Evolutionary conservation across 169 alveolate species (phyloP).

Genomic region (Eimeria praecox): DNA sequence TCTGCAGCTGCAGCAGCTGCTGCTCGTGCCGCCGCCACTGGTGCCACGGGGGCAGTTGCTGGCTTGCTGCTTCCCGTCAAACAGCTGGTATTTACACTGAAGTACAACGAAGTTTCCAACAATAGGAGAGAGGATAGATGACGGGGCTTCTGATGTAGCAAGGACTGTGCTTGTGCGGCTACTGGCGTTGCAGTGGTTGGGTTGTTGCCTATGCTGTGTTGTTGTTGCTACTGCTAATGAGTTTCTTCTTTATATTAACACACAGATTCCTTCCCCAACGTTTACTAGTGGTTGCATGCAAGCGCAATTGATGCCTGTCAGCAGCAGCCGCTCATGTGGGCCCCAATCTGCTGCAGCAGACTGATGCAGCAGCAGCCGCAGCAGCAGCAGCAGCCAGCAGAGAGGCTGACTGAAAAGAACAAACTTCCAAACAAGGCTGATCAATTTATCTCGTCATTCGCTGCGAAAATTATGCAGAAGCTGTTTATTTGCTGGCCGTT

Average conservation of each 20-base stretch:
- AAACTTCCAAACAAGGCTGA: not conserved
- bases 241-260: too few relatives aligned
- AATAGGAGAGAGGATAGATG: not conserved
- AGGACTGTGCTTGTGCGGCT: constrained; percentile 3
- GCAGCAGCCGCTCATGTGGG: constrained; percentile 29
- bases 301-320: not conserved
- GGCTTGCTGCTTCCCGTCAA: not conserved
- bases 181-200: constrained; percentile 11
- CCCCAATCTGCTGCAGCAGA: not conserved
- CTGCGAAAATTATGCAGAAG: not conserved
- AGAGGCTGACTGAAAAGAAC: not conserved
- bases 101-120: not conserved
- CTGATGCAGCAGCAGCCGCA: constrained; percentile 32
- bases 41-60: not conserved
- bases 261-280: not conserved
- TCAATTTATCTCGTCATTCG: not conserved
- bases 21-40: not conserved
- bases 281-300: not conserved
- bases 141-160: not conserved
- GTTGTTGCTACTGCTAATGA: not conserved
- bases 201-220: not conserved
- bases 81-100: not conserved
- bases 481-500: not conserved
- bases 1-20: constrained; percentile 30
- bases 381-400: not conserved